Evolutionary conservation across 2,329 filamentous ascomycete genomes (phyloP), one percentile per base, ranked within the genome.

Genomic region (Ophiocordyceps camponoti-saundersi): DNA sequence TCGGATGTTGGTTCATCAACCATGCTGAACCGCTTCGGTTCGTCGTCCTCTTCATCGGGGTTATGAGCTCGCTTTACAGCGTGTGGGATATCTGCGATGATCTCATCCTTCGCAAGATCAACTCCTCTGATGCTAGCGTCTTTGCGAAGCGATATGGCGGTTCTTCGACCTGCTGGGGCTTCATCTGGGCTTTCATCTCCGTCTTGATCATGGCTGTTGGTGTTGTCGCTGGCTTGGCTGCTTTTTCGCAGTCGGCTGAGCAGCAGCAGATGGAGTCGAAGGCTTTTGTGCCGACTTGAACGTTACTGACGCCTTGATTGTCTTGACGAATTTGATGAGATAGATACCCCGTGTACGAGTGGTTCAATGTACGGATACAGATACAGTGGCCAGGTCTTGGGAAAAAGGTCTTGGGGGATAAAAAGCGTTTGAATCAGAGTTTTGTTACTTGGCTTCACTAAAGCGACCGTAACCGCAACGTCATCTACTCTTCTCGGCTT

Each of bases 1-100:
- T 88, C 2, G 84, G 71, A 0, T 85, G 79, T 58, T 89, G 84
- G 84, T 89, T 89, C 61, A 87, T 89, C 56, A 71, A 73, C 4
- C 81, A 88, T 59, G 84, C 81, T 0, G 77, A 86, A 61, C 74
- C 83, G 4, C 62, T 89, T 60, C 69, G 82, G 49, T 89, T 82
- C 57, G 74, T 87, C 46, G 80, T 85, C 46, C 71, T 89, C 26
- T 89, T 89, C 56, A 86, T 89, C 50, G 84, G 84, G 41, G 83
- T 88, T 54, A 88, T 89, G 84, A 83, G 78, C 7, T 80, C 78
- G 2, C 71, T 89, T 1, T 89, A 89, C 62, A 85, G 80, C 52
- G 82, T 85, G 6, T 89, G 84, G 84, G 84, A 89, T 66, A 89
- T 89, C 53, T 88, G 82, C 61, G 84, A 90, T 57, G 84, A 90